These are phyloP conservation scores for Hemisphaericaspora xylanilytica DNA, from an alignment of 1,139 yeast species.

Conservation along the genomic window DNA sequence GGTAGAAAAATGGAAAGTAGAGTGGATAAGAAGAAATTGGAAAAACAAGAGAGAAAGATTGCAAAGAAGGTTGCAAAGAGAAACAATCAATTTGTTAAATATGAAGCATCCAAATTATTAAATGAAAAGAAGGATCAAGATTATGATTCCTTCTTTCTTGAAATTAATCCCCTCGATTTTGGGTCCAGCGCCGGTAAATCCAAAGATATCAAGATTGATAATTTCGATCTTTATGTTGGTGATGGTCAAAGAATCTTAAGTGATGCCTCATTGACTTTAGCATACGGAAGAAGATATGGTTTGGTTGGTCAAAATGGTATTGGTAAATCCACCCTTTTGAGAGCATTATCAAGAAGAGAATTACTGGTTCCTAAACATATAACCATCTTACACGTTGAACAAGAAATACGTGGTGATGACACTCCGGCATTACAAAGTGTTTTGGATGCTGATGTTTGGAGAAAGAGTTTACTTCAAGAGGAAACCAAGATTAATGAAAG, in stretches of 20 bases:
- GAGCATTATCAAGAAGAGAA: constrained; percentile 92
- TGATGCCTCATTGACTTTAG: constrained; percentile 81
- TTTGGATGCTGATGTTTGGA: constrained; percentile 98
- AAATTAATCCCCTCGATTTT: constrained; percentile 91
- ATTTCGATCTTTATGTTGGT: constrained; percentile 91
- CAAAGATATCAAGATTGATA: constrained; percentile 89
- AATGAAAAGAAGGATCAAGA: constrained; percentile 63
- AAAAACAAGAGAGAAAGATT: constrained; percentile 94
- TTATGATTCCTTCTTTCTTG: constrained; percentile 90
- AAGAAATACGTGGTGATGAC: constrained; percentile 93
- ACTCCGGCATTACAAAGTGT: constrained; percentile 88
- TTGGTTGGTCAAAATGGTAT: constrained; percentile 98
- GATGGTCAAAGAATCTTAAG: constrained; percentile 91
- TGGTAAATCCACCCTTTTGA: constrained; percentile 91
- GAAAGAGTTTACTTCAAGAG: constrained; percentile 80
- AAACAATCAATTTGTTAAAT: constrained; percentile 79
- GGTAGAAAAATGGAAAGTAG: constrained; percentile 91
- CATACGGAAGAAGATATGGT: constrained; percentile 95
- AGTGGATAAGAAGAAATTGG: constrained; percentile 94
- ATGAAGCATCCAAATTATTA: constrained; percentile 89
- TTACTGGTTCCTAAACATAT: constrained; percentile 91
- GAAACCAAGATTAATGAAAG: constrained; percentile 74
- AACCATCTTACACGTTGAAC: constrained; percentile 94
- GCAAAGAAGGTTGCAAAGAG: constrained; percentile 96
- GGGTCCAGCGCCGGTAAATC: constrained; percentile 92